Evolutionary conservation across 2,329 filamentous ascomycete genomes (phyloP).

Genomic region (Zopfia rhizophila): DNA sequence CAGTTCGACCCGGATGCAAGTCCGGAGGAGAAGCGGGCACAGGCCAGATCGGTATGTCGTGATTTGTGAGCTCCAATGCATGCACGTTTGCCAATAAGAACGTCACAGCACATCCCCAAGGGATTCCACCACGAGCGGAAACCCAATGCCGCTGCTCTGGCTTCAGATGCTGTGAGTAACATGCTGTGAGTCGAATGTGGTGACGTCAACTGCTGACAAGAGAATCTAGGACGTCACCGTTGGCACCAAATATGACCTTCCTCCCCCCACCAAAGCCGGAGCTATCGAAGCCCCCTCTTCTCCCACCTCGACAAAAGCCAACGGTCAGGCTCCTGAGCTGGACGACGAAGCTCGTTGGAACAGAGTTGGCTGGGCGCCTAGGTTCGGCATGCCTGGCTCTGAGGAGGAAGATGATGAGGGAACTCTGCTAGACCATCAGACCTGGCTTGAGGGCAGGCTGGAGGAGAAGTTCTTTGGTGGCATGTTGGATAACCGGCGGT

Average conservation of each 20-base stretch:
- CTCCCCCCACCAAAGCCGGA: conserved; percentile 75
- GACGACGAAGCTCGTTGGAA: conserved; percentile 61
- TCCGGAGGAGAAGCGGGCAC: conserved; percentile 83
- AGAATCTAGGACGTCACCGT: conserved; percentile 69
- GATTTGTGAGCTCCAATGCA: conserved; percentile 5
- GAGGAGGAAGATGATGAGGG: conserved; percentile 64
- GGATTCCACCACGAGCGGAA: conserved; percentile 70
- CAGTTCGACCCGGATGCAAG: conserved; percentile 88
- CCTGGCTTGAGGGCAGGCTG: conserved; percentile 83
- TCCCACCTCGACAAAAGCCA: conserved; percentile 61
- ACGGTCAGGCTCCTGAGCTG: conserved; percentile 65
- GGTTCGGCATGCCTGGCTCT: conserved; percentile 70
- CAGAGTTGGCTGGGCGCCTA: conserved; percentile 86
- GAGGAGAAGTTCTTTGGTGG: conserved; percentile 92
- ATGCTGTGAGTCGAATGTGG: neutral
- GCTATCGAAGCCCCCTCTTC: conserved; percentile 66
- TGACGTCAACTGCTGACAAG: conserved; percentile 18
- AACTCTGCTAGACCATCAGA: conserved; percentile 86
- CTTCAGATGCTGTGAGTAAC: conserved; percentile 74
- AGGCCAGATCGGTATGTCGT: conserved; percentile 76
- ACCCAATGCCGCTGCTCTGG: conserved; percentile 74
- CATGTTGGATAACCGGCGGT: conserved; percentile 45
- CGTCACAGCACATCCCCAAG: conserved; percentile 68
- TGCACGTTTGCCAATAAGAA: conserved; percentile 12
- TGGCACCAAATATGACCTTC: conserved; percentile 78